Conservation (phyloP, 1,284 basidiomycete genomes). For the Agaricales sp. region DNA sequence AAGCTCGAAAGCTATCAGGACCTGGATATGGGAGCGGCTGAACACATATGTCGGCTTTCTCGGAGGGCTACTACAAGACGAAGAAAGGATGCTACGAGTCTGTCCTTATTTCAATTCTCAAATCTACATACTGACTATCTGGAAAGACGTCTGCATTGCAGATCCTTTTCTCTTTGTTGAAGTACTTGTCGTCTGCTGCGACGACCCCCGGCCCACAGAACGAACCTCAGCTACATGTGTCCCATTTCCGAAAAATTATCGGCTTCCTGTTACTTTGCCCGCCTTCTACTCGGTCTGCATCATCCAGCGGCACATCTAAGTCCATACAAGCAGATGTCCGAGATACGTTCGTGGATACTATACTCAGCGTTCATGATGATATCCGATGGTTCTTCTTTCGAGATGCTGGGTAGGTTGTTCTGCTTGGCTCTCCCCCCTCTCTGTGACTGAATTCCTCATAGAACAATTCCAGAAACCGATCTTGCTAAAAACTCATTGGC, state of each 20-base stretch:
- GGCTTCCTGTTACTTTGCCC: constrained; percentile 53
- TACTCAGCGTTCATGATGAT: constrained; percentile 80
- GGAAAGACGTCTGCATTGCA: constrained; percentile 65
- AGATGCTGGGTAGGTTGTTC: constrained; percentile 60
- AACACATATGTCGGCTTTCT: constrained; percentile 60
- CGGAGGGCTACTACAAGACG: constrained; percentile 61
- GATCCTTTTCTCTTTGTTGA: constrained; percentile 75
- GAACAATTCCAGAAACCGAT: constrained; percentile 14
- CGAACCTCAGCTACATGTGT: constrained; percentile 55
- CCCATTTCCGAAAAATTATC: constrained; percentile 61
- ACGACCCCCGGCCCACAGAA: constrained; percentile 17
- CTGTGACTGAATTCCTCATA: constrained; percentile 5
- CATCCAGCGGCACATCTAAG: constrained; percentile 19
- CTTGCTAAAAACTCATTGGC: constrained; percentile 29
- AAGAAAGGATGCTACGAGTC: constrained; percentile 49
- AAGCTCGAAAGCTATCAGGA: constrained; percentile 54
- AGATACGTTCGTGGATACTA: constrained; percentile 55
- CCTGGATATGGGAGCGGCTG: constrained; percentile 68
- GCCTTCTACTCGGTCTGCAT: constrained; percentile 29
- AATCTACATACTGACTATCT: too few species aligned
- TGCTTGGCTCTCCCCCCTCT: constrained; percentile 3
- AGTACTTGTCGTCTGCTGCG: constrained; percentile 57
- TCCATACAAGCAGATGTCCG: constrained; percentile 48
- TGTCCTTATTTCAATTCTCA: neutral
- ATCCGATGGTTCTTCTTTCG: constrained; percentile 90